Evolutionary conservation across 2,329 filamentous ascomycete species (phyloP).

Genomic region (Hypoxylon sp.): DNA sequence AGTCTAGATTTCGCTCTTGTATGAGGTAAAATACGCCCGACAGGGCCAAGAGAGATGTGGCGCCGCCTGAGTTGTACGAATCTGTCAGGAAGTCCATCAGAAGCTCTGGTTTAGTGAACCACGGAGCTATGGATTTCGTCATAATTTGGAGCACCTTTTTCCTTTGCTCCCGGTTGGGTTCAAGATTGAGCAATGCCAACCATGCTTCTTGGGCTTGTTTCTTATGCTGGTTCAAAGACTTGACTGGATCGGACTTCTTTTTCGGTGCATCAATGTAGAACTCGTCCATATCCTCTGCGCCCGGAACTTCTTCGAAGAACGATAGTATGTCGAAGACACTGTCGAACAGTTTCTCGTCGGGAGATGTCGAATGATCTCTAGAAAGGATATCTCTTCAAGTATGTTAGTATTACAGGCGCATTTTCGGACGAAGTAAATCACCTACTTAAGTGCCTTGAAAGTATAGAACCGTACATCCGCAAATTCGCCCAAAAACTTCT

Average conservation of each 20-base stretch:
- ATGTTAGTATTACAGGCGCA: conserved; percentile 20
- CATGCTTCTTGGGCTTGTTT: conserved; percentile 87
- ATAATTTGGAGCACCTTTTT: conserved; percentile 83
- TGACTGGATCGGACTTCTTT: conserved; percentile 75
- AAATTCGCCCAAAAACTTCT: conserved; percentile 82
- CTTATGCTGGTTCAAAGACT: conserved; percentile 77
- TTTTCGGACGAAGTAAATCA: neutral
- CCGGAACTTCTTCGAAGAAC: conserved; percentile 77
- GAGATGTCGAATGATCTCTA: conserved; percentile 39
- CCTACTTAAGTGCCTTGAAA: conserved; percentile 79
- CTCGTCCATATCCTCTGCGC: conserved; percentile 73
- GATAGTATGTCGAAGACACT: conserved; percentile 73
- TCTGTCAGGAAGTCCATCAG: conserved; percentile 98
- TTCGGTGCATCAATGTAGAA: conserved; percentile 75
- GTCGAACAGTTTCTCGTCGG: conserved; percentile 60
- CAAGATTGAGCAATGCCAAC: conserved; percentile 79
- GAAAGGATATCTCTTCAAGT: conserved; percentile 50
- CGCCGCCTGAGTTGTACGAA: conserved; percentile 88
- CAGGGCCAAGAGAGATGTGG: conserved; percentile 86
- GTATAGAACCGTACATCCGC: conserved; percentile 90
- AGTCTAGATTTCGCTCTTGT: conserved; percentile 92
- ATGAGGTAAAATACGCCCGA: conserved; percentile 97
- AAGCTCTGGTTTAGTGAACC: conserved; percentile 89
- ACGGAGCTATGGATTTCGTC: conserved; percentile 83
- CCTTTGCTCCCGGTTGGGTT: conserved; percentile 77